phyloP scores from a whole-genome alignment of 1,139 yeast genomes.

The Debaryomycetaceae sp. region DNA sequence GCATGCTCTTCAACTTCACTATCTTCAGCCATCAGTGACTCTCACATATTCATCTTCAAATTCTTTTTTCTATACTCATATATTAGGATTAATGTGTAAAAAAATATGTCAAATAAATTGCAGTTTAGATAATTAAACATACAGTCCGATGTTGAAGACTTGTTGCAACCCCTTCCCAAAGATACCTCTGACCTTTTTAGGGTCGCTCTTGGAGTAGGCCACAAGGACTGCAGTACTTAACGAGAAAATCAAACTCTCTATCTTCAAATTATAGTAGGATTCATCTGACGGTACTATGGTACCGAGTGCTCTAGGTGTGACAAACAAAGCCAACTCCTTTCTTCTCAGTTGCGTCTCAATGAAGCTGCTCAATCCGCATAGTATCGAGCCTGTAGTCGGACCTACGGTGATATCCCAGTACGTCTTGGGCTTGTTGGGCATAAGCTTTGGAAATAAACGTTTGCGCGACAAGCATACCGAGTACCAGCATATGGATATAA shows the following conservation, averaged over 20 bases:
- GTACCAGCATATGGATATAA: slow-evolving; percentile 34
- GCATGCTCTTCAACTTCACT: neutral
- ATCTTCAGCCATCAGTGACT: neutral
- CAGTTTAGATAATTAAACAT: slow-evolving; percentile 8
- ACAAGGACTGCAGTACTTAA: slow-evolving; percentile 32
- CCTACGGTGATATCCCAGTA: slow-evolving; percentile 29
- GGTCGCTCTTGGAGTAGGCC: slow-evolving; percentile 26
- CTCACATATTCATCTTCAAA: neutral
- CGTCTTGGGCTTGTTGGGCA: slow-evolving; percentile 25
- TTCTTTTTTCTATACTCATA: neutral
- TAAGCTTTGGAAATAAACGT: slow-evolving; percentile 25
- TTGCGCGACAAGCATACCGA: slow-evolving; percentile 34
- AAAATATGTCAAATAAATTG: neutral
- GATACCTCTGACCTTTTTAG: slow-evolving; percentile 31
- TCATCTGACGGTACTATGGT: slow-evolving; percentile 29
- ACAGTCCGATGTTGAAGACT: slow-evolving; percentile 14
- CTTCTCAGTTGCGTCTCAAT: slow-evolving; percentile 32
- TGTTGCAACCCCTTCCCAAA: slow-evolving; percentile 30
- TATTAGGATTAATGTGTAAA: neutral
- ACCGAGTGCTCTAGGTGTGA: slow-evolving; percentile 37
- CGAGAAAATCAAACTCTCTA: slow-evolving; percentile 29
- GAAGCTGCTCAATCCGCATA: slow-evolving; percentile 34
- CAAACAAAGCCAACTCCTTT: slow-evolving; percentile 39
- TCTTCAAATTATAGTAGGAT: slow-evolving; percentile 19
- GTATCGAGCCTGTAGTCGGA: slow-evolving; percentile 27